These are phyloP conservation scores for Phialophora macrospora DNA, from an alignment of 2,329 filamentous ascomycete species.

Conservation along the genomic window DNA sequence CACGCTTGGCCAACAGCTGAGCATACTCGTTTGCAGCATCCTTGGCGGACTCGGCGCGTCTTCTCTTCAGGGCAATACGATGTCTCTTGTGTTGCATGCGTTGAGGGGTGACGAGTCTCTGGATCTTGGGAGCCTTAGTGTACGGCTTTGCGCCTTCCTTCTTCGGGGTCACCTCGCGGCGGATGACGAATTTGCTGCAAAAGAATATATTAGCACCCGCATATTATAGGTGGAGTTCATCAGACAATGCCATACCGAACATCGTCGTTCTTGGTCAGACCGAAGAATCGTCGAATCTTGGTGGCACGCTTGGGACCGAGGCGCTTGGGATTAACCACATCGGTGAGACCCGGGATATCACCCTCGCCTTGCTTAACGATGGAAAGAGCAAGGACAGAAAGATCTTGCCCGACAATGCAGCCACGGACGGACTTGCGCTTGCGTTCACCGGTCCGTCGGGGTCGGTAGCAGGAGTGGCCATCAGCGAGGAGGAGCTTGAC, in stretches of 20 bases:
- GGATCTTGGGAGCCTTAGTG: constrained; percentile 99
- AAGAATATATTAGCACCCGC: constrained; percentile 53
- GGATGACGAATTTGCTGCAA: constrained; percentile 99
- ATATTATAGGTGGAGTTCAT: background rate
- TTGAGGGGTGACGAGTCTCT: constrained; percentile 98
- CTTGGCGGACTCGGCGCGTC: constrained; percentile 95
- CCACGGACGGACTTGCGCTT: constrained; percentile 99
- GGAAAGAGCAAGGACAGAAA: constrained; percentile 90
- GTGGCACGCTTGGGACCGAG: constrained; percentile 99
- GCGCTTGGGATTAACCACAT: constrained; percentile 97
- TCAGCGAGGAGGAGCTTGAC: constrained; percentile 94
- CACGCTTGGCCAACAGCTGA: constrained; percentile 93
- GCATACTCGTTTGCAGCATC: constrained; percentile 99
- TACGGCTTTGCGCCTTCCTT: constrained; percentile 96
- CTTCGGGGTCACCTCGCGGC: constrained; percentile 96
- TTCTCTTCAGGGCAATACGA: constrained; percentile 96
- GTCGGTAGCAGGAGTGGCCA: constrained; percentile 99
- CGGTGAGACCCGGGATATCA: constrained; percentile 95
- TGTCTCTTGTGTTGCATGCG: constrained; percentile 99
- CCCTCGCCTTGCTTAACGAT: constrained; percentile 97
- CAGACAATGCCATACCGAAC: constrained; percentile 70
- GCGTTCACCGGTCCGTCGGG: constrained; percentile 96
- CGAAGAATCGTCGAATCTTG: constrained; percentile 99
- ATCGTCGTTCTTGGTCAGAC: constrained; percentile 99
- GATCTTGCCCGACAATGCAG: constrained; percentile 96